These are phyloP conservation scores for Fusarium coicis DNA, from an alignment of 2,329 filamentous ascomycete genomes.

Conservation along the genomic window DNA sequence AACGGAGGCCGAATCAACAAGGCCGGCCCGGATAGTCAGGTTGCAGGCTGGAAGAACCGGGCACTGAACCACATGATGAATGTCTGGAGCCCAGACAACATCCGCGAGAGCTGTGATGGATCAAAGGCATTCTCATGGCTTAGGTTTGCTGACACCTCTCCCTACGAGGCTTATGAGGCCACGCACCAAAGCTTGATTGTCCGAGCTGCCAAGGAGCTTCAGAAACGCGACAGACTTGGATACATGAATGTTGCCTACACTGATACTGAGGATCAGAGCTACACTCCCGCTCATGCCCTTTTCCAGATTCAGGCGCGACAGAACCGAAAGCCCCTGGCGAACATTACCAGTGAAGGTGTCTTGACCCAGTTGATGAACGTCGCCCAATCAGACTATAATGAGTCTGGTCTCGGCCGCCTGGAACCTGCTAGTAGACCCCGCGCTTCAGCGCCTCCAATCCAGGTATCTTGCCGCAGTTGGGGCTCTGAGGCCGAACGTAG, in stretches of 20 bases:
- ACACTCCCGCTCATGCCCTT: conserved; percentile 78
- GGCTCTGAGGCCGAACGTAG: conserved; percentile 73
- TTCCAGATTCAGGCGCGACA: conserved; percentile 81
- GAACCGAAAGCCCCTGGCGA: conserved; percentile 72
- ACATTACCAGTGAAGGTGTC: conserved; percentile 77
- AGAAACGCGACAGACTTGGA: conserved; percentile 69
- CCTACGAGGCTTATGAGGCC: conserved; percentile 75
- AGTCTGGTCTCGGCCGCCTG: conserved; percentile 78
- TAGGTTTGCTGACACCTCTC: conserved; percentile 82
- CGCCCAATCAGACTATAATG: conserved; percentile 70
- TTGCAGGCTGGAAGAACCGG: conserved; percentile 82
- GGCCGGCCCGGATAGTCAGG: conserved; percentile 76
- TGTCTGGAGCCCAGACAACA: conserved; percentile 85
- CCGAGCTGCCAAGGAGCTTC: conserved; percentile 72
- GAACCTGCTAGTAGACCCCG: conserved; percentile 84
- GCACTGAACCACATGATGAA: conserved; percentile 87
- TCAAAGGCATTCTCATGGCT: conserved; percentile 86
- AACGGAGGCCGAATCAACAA: conserved; percentile 80
- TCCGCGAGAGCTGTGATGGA: conserved; percentile 70
- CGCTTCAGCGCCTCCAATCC: conserved; percentile 86
- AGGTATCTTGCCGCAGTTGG: conserved; percentile 79
- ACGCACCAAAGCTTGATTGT: conserved; percentile 78
- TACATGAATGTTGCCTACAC: conserved; percentile 77
- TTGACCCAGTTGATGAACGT: conserved; percentile 84
- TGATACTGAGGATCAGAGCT: conserved; percentile 69